Evolutionary conservation across 1,284 basidiomycete species (phyloP).

Genomic region (Cryptococcus jaspeensis): DNA sequence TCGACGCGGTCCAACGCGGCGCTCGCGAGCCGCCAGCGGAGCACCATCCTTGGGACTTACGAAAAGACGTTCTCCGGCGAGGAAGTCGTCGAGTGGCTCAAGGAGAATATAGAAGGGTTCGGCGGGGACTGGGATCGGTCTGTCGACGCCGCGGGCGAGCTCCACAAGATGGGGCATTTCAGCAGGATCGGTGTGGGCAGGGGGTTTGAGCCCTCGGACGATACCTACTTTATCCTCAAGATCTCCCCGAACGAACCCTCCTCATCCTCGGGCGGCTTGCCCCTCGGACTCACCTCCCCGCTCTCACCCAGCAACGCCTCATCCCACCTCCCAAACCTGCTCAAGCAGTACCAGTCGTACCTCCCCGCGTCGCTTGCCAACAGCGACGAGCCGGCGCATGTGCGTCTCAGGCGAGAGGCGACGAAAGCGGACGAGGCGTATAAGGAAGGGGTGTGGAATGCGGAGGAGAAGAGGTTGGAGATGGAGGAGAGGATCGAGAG

Average conservation of each 20-base stretch:
- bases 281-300: slow-evolving; percentile 20
- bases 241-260: slow-evolving; percentile 16
- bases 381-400: slow-evolving; percentile 62
- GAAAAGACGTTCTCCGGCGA: slow-evolving; percentile 79
- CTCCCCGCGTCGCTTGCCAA: slow-evolving; percentile 46
- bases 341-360: slow-evolving; percentile 41
- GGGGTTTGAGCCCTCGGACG: slow-evolving; percentile 45
- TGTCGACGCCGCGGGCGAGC: slow-evolving; percentile 71
- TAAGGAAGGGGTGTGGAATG: slow-evolving; percentile 61
- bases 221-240: slow-evolving; percentile 46
- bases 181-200: slow-evolving; percentile 64
- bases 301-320: slow-evolving; percentile 26
- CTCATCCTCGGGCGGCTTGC: slow-evolving; percentile 4
- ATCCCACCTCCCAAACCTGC: slow-evolving; percentile 27
- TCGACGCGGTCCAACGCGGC: slow-evolving; percentile 62
- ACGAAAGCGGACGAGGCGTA: slow-evolving; percentile 73
- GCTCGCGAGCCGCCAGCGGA: slow-evolving; percentile 63
- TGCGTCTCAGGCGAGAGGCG: slow-evolving; percentile 71
- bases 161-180: slow-evolving; percentile 71
- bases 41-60: slow-evolving; percentile 84
- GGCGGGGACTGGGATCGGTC: slow-evolving; percentile 71
- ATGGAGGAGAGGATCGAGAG: slow-evolving; percentile 84
- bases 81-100: slow-evolving; percentile 73
- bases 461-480: slow-evolving; percentile 65
- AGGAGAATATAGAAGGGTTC: slow-evolving; percentile 66